phyloP scores from a whole-genome alignment of 2,329 filamentous ascomycete species.

The Aspergillus puulaauensis region DNA sequence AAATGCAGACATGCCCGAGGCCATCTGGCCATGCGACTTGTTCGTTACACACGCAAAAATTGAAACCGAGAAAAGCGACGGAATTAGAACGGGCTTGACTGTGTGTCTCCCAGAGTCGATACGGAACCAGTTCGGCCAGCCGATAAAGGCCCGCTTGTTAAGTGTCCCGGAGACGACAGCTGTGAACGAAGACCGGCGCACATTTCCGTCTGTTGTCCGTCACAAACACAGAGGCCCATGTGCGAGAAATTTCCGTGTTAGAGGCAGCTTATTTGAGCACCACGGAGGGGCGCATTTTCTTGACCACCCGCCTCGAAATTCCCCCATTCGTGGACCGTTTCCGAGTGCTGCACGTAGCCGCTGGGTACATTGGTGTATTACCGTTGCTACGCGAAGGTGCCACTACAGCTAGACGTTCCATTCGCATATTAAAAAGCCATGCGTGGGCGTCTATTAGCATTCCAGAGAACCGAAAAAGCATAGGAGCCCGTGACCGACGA shows the following conservation, averaged over 20 bases:
- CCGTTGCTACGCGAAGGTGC: conserved; percentile 8
- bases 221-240: conserved; percentile 3
- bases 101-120: not conserved
- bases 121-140: not conserved
- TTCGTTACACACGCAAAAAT: conserved; percentile 13
- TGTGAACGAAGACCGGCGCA: not conserved
- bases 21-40: conserved; percentile 14
- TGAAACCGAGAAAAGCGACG: not conserved
- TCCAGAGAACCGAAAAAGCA: not conserved
- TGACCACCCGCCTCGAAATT: conserved; percentile 14
- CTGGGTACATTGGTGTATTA: conserved; percentile 25
- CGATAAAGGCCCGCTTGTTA: not conserved
- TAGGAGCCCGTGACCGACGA: not conserved
- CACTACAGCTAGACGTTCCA: not conserved
- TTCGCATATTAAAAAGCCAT: not conserved
- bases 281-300: conserved; percentile 4
- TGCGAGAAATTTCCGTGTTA: not conserved
- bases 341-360: conserved; percentile 24
- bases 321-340: conserved; percentile 19
- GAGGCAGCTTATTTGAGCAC: conserved; percentile 1
- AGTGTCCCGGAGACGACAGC: not conserved
- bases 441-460: not conserved
- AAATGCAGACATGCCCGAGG: conserved; percentile 16
- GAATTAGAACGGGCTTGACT: not conserved
- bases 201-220: not conserved